Conservation (phyloP, 73 alveolate genomes). For the Symbiodinium natans region DNA sequence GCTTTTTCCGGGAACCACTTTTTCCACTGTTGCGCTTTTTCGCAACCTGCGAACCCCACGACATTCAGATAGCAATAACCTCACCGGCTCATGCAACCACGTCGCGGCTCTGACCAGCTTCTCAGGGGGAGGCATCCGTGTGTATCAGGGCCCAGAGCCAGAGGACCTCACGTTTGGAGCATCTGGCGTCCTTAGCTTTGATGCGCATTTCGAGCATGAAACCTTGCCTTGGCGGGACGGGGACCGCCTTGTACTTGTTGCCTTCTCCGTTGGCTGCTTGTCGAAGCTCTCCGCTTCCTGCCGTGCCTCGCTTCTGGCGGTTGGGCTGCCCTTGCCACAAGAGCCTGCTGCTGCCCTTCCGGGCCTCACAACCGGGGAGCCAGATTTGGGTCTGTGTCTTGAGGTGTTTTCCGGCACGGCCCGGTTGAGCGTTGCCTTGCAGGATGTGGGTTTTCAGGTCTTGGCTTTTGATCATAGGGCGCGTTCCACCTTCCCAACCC, state of each 20-base stretch:
- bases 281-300: neutral
- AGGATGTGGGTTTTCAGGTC: neutral
- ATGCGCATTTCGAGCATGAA: neutral
- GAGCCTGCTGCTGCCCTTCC: neutral
- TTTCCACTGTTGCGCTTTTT: neutral
- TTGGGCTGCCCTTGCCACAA: neutral
- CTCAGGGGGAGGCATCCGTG: neutral
- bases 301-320: neutral
- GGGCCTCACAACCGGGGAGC: neutral
- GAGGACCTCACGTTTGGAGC: neutral
- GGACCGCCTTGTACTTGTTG: neutral
- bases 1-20: neutral
- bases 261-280: neutral
- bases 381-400: neutral
- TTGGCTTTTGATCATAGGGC: neutral
- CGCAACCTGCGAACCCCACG: neutral
- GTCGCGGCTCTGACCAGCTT: neutral
- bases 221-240: neutral
- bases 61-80: neutral
- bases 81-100: neutral
- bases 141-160: neutral
- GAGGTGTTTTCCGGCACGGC: conserved; percentile 16
- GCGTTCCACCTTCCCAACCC: neutral
- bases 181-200: neutral
- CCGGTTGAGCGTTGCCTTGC: neutral